Evolutionary conservation across 192 early-diverging fungal genomes (phyloP), one percentile per base, ranked within the genome.

Genomic region (Spinellus fusiger): DNA sequence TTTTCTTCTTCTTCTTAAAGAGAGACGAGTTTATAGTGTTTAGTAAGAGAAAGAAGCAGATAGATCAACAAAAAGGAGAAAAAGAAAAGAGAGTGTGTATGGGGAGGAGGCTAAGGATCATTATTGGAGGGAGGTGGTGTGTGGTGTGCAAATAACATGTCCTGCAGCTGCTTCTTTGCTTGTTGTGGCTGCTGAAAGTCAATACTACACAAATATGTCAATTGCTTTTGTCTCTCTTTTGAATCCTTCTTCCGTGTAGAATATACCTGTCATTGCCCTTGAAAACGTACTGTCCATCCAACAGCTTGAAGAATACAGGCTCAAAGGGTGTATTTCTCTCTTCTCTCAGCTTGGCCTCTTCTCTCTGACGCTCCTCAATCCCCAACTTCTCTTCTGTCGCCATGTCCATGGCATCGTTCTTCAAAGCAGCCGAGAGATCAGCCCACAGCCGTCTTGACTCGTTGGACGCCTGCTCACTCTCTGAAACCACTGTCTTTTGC

Each of bases 371-470:
- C 57, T 90, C 87, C 70, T 93, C 91, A 32, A 93, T 85, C 5
- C 70, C 68, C 5, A 71, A 72, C 61, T 93, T 93, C 52, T 86
- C 81, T 0, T 56, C 65, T 4, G 87, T 90, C 0, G 89, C 91
- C 7, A 76, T 62, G 46, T 89, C 83, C 68, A 89, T 71, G 59
- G 89, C 82, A 61, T 74, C 75, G 13, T 73, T 77, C 40, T 61
- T 69, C 28, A 93, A 76, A 1, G 86, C 89, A 18, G 65, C 81
- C 38, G 89, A 89, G 9, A 93, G 75, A 53, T 87, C 73, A 50
- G 80, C 80, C 91, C 91, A 93, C 64, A 90, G 67, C 15, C 86
- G 79, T 54, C 91, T 79, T 29, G 92, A 93, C 76, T 98, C 95
- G 61, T 90, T 91, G 20, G 75, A 63, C 53, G 92, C 90, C 74